These are phyloP conservation scores for Suillus alpinus DNA, from an alignment of 768 basidiomycete species.

Conservation along the genomic window DNA sequence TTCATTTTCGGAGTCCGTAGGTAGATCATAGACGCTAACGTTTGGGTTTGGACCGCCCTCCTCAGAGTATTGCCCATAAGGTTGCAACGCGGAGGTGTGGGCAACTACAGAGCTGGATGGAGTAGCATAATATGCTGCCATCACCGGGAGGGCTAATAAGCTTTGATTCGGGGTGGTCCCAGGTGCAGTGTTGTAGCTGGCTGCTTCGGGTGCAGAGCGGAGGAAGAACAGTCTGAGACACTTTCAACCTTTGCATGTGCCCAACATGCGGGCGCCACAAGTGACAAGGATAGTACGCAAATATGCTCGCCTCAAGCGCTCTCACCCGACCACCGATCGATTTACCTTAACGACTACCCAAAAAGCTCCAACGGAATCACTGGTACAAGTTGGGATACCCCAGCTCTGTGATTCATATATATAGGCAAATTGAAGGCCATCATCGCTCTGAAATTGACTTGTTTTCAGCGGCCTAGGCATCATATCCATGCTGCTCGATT, in stretches of 20 bases:
- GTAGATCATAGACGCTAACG: slow-evolving; percentile 30
- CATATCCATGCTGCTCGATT: neutral
- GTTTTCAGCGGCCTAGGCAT: neutral
- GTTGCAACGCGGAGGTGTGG: slow-evolving; percentile 31
- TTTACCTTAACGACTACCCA: neutral
- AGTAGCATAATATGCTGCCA: slow-evolving; percentile 30
- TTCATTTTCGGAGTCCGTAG: slow-evolving; percentile 33
- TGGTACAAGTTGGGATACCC: neutral
- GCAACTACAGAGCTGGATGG: slow-evolving; percentile 23
- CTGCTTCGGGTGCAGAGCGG: slow-evolving; percentile 1
- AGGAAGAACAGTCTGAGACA: neutral
- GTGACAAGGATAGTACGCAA: no score
- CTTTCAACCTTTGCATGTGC: neutral
- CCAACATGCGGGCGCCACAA: neutral
- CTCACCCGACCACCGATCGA: neutral
- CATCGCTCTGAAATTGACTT: neutral
- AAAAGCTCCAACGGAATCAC: neutral
- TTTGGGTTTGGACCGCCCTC: slow-evolving; percentile 20
- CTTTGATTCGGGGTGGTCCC: neutral
- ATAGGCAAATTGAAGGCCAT: neutral
- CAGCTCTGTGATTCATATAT: no score
- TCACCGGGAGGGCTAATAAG: slow-evolving; percentile 1
- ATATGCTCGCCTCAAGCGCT: neutral
- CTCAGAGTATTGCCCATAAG: slow-evolving; percentile 27
- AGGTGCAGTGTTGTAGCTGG: neutral